phyloP scores from a whole-genome alignment of 2,329 filamentous ascomycete genomes.

The Metarhizium anisopliae region DNA sequence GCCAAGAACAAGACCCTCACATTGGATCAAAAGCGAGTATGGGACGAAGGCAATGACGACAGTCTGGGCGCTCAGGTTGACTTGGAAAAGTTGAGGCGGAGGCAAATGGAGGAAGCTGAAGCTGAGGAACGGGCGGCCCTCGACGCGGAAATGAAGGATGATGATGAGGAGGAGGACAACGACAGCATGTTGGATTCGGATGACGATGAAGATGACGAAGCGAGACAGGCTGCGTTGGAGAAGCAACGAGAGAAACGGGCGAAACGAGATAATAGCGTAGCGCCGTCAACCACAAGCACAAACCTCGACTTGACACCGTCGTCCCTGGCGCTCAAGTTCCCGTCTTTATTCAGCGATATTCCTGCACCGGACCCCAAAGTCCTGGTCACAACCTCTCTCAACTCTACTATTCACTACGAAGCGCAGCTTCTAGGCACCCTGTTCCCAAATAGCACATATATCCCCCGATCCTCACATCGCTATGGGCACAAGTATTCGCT shows the following conservation, averaged over 20 bases:
- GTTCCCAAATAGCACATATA: slow-evolving; percentile 82
- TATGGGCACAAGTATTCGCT: slow-evolving; percentile 88
- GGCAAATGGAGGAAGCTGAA: slow-evolving; percentile 44
- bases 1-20: slow-evolving; percentile 72
- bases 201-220: slow-evolving; percentile 43
- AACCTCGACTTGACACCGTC: slow-evolving; percentile 55
- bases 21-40: slow-evolving; percentile 80
- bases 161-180: slow-evolving; percentile 41
- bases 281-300: slow-evolving; percentile 52
- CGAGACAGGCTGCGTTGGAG: slow-evolving; percentile 31
- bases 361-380: slow-evolving; percentile 66
- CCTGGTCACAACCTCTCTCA: slow-evolving; percentile 82
- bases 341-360: slow-evolving; percentile 50
- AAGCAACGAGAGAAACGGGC: slow-evolving; percentile 36
- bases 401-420: slow-evolving; percentile 79
- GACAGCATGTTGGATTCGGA: slow-evolving; percentile 76
- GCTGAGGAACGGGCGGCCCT: slow-evolving; percentile 40
- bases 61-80: slow-evolving; percentile 47
- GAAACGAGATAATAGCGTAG: slow-evolving; percentile 39
- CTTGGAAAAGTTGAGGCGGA: slow-evolving; percentile 48
- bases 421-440: slow-evolving; percentile 69
- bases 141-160: slow-evolving; percentile 32
- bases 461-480: slow-evolving; percentile 74
- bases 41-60: slow-evolving; percentile 68
- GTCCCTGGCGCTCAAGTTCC: slow-evolving; percentile 52